A percentile compares a stretch with the other conserved stretches of the same genome.
Conservation (phyloP, 805 yeast genomes). For the Spathaspora gorwiae region DNA sequence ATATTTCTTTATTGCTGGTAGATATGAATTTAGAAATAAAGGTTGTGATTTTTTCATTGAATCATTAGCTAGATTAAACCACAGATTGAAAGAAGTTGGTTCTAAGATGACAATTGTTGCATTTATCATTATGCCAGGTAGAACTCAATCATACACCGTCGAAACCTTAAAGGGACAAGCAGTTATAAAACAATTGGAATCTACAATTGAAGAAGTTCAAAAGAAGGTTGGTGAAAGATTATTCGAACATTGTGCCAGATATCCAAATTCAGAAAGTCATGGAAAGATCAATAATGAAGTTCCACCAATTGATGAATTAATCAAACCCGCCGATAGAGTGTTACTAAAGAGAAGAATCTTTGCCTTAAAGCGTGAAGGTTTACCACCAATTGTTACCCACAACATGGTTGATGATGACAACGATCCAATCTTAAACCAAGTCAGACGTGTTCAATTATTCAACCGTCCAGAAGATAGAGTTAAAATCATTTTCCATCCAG, state of each 20-base stretch:
- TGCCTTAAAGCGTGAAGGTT: constrained; percentile 81
- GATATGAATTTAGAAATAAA: constrained; percentile 94
- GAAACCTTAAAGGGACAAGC: constrained; percentile 97
- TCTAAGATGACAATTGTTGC: constrained; percentile 94
- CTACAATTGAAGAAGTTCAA: constrained; percentile 84
- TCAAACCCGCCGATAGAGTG: constrained; percentile 84
- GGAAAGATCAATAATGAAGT: constrained; percentile 47
- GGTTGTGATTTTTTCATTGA: constrained; percentile 96
- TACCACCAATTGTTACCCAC: constrained; percentile 96
- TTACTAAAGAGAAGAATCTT: constrained; percentile 86
- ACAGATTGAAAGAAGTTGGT: constrained; percentile 72
- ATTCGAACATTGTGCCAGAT: constrained; percentile 83
- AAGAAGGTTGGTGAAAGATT: constrained; percentile 79
- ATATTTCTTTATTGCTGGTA: constrained; percentile 94
- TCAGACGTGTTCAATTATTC: constrained; percentile 86
- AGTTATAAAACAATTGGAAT: constrained; percentile 85
- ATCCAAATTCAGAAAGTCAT: constrained; percentile 41
- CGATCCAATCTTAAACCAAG: constrained; percentile 89
- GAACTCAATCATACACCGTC: constrained; percentile 88
- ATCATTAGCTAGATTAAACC: constrained; percentile 86
- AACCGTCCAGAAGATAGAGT: constrained; percentile 88
- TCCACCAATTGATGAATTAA: constrained; percentile 76
- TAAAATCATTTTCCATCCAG: constrained; percentile 96
- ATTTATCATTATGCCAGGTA: constrained; percentile 96
- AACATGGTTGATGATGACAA: constrained; percentile 89